Evolutionary conservation across 208 protist genomes (phyloP).

Genomic region (Novymonas esmeraldas): DNA sequence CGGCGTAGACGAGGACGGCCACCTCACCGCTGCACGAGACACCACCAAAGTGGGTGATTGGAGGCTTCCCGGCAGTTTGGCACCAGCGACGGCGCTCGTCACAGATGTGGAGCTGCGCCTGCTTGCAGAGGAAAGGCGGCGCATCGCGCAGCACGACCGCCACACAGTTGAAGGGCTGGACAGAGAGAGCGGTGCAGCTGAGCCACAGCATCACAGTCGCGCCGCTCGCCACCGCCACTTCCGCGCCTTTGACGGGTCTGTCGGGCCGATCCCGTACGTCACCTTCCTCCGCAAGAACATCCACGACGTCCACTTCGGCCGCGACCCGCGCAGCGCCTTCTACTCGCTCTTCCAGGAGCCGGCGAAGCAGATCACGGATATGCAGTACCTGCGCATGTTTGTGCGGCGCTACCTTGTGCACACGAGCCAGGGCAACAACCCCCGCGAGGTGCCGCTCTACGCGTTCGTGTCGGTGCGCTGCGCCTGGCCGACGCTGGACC

Average conservation of each 20-base stretch:
- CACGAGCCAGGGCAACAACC: conserved; percentile 70
- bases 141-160: neutral
- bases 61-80: neutral
- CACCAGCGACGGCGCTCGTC: neutral
- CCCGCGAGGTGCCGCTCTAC: conserved; percentile 45
- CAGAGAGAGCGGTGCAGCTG: too few species aligned
- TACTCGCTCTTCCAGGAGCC: conserved; percentile 65
- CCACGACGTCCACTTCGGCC: conserved; percentile 61
- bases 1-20: too few species aligned
- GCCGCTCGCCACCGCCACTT: neutral
- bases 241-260: conserved; percentile 5
- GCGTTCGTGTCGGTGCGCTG: conserved; percentile 50
- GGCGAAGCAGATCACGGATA: conserved; percentile 45
- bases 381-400: conserved; percentile 85
- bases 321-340: conserved; percentile 47
- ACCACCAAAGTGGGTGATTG: too few species aligned
- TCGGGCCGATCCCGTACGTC: conserved; percentile 70
- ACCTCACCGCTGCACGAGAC: too few species aligned
- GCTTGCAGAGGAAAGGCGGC: neutral
- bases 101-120: neutral
- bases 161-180: too few species aligned
- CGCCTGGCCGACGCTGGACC: conserved; percentile 43
- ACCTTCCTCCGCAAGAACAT: conserved; percentile 67
- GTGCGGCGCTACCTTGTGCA: conserved; percentile 79
- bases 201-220: too few species aligned